These are phyloP conservation scores for Onygenales sp. DNA, from an alignment of 2,329 filamentous ascomycete genomes.

Conservation along the genomic window DNA sequence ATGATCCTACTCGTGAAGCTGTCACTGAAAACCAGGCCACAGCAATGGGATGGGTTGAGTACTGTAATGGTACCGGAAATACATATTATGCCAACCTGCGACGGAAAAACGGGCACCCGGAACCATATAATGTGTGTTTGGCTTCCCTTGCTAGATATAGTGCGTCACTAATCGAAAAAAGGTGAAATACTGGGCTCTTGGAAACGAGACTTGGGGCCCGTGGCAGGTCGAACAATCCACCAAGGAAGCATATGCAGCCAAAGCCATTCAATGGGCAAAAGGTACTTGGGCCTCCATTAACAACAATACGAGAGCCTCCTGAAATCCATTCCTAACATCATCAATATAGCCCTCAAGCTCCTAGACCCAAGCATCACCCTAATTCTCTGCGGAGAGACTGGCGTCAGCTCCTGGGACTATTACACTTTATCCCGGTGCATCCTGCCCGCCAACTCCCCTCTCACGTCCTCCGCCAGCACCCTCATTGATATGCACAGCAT, in stretches of 20 bases:
- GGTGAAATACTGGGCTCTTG: constrained; percentile 77
- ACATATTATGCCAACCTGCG: constrained; percentile 76
- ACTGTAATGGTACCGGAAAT: constrained; percentile 70
- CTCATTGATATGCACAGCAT: constrained; percentile 74
- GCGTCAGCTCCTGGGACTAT: constrained; percentile 61
- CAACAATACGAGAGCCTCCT: neutral
- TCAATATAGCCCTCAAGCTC: constrained; percentile 26
- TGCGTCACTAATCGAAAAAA: constrained; percentile 10
- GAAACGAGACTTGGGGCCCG: constrained; percentile 59
- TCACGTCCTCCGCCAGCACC: constrained; percentile 29
- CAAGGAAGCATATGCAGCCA: constrained; percentile 49
- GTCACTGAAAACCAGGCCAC: neutral
- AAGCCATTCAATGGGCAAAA: constrained; percentile 52
- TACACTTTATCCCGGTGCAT: constrained; percentile 63
- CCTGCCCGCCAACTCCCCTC: constrained; percentile 34
- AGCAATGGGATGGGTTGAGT: constrained; percentile 71
- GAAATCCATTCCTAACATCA: constrained; percentile 2
- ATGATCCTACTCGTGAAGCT: neutral
- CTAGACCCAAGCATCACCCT: constrained; percentile 56
- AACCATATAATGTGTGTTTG: constrained; percentile 57
- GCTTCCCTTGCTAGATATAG: neutral
- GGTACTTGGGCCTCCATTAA: constrained; percentile 18
- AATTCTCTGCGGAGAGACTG: constrained; percentile 66
- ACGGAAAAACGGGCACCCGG: constrained; percentile 61
- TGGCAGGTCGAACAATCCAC: constrained; percentile 53